Conservation (phyloP, 23 red algal genomes). For the Gracilaria gracilis region DNA sequence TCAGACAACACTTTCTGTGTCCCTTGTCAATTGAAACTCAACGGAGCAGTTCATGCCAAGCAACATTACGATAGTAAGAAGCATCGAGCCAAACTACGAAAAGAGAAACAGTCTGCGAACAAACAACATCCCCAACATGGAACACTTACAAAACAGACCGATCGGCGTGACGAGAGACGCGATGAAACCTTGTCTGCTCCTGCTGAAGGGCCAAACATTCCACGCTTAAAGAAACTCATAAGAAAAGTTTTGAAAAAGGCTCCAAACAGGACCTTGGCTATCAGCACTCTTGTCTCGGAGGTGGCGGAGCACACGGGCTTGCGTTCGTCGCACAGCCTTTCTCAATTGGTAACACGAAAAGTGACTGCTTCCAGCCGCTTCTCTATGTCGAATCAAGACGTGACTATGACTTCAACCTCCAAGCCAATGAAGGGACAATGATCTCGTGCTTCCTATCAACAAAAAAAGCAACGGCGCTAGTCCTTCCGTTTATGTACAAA, state of each 20-base stretch:
- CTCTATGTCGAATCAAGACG: too few relatives aligned
- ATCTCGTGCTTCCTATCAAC: too few relatives aligned
- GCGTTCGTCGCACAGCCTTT: too few relatives aligned
- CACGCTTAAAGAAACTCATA: neutral
- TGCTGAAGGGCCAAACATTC: neutral
- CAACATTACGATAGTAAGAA: constrained; percentile 91
- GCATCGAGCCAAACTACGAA: constrained; percentile 54
- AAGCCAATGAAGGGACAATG: too few relatives aligned
- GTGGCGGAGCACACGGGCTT: too few relatives aligned
- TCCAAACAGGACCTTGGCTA: neutral
- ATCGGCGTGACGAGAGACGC: neutral
- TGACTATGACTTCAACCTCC: too few relatives aligned
- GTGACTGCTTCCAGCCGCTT: too few relatives aligned
- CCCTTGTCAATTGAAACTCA: constrained; percentile 55
- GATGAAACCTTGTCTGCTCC: neutral
- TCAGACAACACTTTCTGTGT: constrained; percentile 30
- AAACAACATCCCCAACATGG: neutral
- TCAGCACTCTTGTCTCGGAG: neutral
- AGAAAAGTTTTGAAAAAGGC: neutral
- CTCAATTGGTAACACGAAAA: too few relatives aligned
- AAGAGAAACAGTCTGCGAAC: constrained; percentile 33
- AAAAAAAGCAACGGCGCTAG: too few relatives aligned
- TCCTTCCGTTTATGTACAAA: too few relatives aligned
- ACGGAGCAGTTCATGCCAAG: constrained; percentile 75
- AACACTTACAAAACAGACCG: neutral